A percentile compares a stretch with the other conserved stretches of the same genome.
Evolutionary conservation across 2,329 filamentous ascomycete genomes (phyloP).

Genomic region (Aureobasidium pullulans): DNA sequence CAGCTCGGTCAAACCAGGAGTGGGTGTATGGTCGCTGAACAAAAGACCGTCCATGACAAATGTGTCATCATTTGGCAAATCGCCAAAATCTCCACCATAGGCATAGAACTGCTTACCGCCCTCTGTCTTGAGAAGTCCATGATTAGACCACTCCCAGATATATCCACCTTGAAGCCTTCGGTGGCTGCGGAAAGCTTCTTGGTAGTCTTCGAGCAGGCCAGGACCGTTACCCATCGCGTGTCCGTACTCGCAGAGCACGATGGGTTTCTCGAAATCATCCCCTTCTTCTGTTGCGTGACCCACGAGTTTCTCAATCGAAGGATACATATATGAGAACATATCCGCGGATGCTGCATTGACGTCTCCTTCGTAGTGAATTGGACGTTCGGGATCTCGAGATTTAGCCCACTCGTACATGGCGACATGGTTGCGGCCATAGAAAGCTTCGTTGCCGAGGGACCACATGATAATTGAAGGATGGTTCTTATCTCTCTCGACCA

Average conservation of each 20-base stretch:
- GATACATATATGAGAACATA: conserved; percentile 64
- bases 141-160: conserved; percentile 42
- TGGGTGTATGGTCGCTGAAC: conserved; percentile 35
- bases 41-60: conserved; percentile 40
- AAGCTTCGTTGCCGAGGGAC: conserved; percentile 67
- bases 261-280: conserved; percentile 39
- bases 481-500: conserved; percentile 63
- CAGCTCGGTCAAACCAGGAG: conserved; percentile 35
- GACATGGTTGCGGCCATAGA: conserved; percentile 60
- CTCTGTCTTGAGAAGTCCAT: conserved; percentile 35
- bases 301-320: conserved; percentile 45
- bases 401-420: conserved; percentile 61
- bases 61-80: conserved; percentile 34
- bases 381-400: conserved; percentile 48
- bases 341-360: conserved; percentile 52
- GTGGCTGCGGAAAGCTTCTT: conserved; percentile 54
- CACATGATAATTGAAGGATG: conserved; percentile 64
- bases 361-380: conserved; percentile 63
- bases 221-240: conserved; percentile 70
- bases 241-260: conserved; percentile 50
- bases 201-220: conserved; percentile 61
- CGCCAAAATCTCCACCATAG: conserved; percentile 39
- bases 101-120: conserved; percentile 33
- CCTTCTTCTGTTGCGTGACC: conserved; percentile 36
- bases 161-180: conserved; percentile 57